phyloP scores from a whole-genome alignment of 352 stramenopile genomes.

The Phytophthora pseudosyringae region DNA sequence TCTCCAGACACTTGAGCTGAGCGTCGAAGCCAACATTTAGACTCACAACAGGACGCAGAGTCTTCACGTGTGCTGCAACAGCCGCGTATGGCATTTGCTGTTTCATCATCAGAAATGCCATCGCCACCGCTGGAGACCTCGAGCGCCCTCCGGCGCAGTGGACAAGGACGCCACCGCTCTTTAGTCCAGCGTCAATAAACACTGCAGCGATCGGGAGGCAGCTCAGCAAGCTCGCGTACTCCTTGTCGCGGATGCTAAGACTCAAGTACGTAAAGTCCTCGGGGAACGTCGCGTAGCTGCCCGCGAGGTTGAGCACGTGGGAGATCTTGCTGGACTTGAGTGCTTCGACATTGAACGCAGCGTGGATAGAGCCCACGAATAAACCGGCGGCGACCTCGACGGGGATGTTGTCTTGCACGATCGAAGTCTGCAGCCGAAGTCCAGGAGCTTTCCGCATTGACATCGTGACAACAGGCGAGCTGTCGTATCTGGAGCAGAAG shows the following conservation, averaged over 20 bases:
- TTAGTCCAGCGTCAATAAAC: slow-evolving; percentile 82
- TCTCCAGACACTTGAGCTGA: slow-evolving; percentile 80
- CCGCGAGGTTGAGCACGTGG: slow-evolving; percentile 89
- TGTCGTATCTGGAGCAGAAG: background rate
- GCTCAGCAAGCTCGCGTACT: slow-evolving; percentile 89
- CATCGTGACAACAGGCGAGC: slow-evolving; percentile 5
- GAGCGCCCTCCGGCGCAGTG: slow-evolving; percentile 88
- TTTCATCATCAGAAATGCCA: slow-evolving; percentile 85
- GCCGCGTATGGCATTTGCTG: slow-evolving; percentile 59
- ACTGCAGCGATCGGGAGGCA: slow-evolving; percentile 76
- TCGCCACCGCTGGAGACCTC: slow-evolving; percentile 78
- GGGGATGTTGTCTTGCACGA: slow-evolving; percentile 89
- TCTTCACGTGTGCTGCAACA: slow-evolving; percentile 56
- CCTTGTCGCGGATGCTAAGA: slow-evolving; percentile 90
- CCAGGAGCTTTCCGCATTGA: slow-evolving; percentile 64
- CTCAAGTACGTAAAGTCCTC: slow-evolving; percentile 91
- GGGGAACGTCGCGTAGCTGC: slow-evolving; percentile 87
- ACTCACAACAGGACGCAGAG: slow-evolving; percentile 65
- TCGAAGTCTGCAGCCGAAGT: slow-evolving; percentile 62
- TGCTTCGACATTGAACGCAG: slow-evolving; percentile 86
- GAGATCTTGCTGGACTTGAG: slow-evolving; percentile 80
- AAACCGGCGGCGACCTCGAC: slow-evolving; percentile 67
- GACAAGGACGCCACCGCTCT: slow-evolving; percentile 75
- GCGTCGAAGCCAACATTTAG: slow-evolving; percentile 88
- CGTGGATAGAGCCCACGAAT: slow-evolving; percentile 89